Evolutionary conservation across 768 basidiomycete species (phyloP).

Genomic region (Tulasnella sp.): DNA sequence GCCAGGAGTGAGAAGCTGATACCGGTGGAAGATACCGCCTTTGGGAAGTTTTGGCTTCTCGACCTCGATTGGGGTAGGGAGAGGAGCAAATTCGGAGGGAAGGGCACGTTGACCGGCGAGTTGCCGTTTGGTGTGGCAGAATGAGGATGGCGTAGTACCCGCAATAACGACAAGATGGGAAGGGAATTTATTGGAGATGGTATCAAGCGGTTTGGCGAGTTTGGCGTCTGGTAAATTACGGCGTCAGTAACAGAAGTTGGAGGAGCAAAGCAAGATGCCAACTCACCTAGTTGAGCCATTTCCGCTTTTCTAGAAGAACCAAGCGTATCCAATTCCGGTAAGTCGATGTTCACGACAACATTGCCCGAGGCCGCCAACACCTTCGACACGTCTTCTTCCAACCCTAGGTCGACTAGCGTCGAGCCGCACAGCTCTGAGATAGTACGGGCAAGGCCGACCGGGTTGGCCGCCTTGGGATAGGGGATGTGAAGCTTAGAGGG

Average conservation of each 20-base stretch:
- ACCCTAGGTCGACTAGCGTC: not conserved
- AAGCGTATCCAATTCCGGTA: constrained; percentile 2
- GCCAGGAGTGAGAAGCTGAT: constrained; percentile 19
- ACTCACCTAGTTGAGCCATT: constrained; percentile 12
- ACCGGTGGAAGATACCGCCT: constrained; percentile 17
- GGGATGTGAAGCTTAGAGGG: constrained; percentile 16
- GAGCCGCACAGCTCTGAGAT: constrained; percentile 9
- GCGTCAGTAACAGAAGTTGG: not conserved
- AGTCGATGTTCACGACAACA: constrained; percentile 7
- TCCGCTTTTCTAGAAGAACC: not conserved
- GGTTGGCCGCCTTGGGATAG: constrained; percentile 5
- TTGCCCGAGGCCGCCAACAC: not conserved
- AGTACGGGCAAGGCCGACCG: not conserved
- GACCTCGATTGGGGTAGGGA: not conserved
- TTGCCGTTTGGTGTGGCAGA: not conserved
- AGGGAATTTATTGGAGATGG: constrained; percentile 12
- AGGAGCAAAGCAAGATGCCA: too few species aligned
- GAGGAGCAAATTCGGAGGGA: not conserved
- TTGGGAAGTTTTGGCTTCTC: not conserved
- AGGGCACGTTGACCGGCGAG: not conserved
- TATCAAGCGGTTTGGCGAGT: constrained; percentile 8
- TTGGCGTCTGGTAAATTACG: not conserved
- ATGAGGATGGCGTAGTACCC: constrained; percentile 7
- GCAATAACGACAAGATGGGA: constrained; percentile 15
- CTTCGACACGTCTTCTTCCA: not conserved